phyloP scores from a whole-genome alignment of 2,329 filamentous ascomycete genomes.

The Lachnum nothofagi region DNA sequence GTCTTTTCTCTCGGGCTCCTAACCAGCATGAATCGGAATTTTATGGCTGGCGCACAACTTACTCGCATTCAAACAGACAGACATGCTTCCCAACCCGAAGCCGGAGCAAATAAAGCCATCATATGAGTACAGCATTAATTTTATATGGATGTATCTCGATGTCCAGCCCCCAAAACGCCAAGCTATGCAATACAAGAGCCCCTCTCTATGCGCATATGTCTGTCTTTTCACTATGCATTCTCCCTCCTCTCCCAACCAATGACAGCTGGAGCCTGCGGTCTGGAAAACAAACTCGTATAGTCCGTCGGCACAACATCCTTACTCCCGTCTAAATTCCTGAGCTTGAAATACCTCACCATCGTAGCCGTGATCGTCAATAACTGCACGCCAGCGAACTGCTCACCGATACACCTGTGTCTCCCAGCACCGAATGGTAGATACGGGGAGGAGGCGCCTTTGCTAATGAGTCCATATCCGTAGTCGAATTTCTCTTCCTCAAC shows the following conservation, averaged over 20 bases:
- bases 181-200: conserved; percentile 20
- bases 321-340: conserved; percentile 69
- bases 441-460: conserved; percentile 81
- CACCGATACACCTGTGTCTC: conserved; percentile 88
- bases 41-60: too few species aligned
- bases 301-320: conserved; percentile 63
- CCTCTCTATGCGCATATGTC: conserved; percentile 3
- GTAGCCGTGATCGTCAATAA: conserved; percentile 78
- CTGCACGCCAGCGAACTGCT: conserved; percentile 93
- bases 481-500: conserved; percentile 72
- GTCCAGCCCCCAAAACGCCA: conserved; percentile 14
- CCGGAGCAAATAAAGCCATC: too few species aligned
- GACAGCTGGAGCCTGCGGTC: conserved; percentile 64
- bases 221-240: conserved; percentile 29
- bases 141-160: conserved; percentile 15
- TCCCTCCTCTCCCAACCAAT: conserved; percentile 71
- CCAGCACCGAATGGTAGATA: conserved; percentile 94
- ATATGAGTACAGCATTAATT: conserved; percentile 15
- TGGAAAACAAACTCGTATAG: conserved; percentile 67
- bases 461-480: conserved; percentile 89
- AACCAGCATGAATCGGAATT: too few species aligned
- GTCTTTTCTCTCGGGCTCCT: too few species aligned
- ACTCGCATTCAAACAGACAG: too few species aligned
- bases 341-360: conserved; percentile 73
- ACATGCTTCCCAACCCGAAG: too few species aligned